Percentiles rank a stretch among this genome's conserved stretches.
Evolutionary conservation across 2,329 filamentous ascomycete species (phyloP).

Genomic region (Fusarium sp.): DNA sequence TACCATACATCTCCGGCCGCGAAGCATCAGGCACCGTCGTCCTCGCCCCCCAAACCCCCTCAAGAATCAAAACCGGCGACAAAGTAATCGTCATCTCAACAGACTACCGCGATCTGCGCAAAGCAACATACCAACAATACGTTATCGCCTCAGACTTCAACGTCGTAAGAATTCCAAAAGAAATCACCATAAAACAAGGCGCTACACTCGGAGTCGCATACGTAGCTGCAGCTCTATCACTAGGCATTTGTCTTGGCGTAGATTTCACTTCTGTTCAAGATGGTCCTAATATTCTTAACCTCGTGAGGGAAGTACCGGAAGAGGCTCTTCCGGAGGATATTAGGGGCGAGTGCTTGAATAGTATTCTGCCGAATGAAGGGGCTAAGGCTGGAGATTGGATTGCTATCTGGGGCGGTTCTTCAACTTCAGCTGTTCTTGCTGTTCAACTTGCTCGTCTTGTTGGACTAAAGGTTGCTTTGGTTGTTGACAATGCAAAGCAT

Average conservation of each 20-base stretch:
- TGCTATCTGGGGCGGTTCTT: slow-evolving; percentile 80
- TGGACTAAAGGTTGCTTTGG: slow-evolving; percentile 72
- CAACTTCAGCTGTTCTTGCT: slow-evolving; percentile 75
- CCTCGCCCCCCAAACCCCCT: slow-evolving; percentile 51
- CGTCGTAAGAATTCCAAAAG: slow-evolving; percentile 69
- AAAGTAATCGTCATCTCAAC: slow-evolving; percentile 75
- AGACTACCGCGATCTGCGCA: slow-evolving; percentile 78
- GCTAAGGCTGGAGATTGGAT: slow-evolving; percentile 75
- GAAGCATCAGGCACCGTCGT: slow-evolving; percentile 77
- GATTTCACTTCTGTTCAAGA: slow-evolving; percentile 66
- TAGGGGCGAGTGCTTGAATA: slow-evolving; percentile 70
- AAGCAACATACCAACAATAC: slow-evolving; percentile 79
- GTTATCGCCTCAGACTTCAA: slow-evolving; percentile 75
- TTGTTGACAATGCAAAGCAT: slow-evolving; percentile 76
- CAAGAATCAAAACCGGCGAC: slow-evolving; percentile 68
- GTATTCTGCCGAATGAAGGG: slow-evolving; percentile 64
- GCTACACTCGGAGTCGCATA: slow-evolving; percentile 78
- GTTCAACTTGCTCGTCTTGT: slow-evolving; percentile 76
- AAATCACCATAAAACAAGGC: slow-evolving; percentile 65
- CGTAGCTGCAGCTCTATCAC: slow-evolving; percentile 73
- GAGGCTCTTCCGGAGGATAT: slow-evolving; percentile 71
- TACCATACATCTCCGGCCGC: slow-evolving; percentile 77
- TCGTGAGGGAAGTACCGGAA: slow-evolving; percentile 61
- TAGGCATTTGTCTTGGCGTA: slow-evolving; percentile 78
- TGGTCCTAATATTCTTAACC: slow-evolving; percentile 70